Percentiles rank a stretch among this genome's conserved stretches.
Evolutionary conservation across 768 basidiomycete genomes (phyloP).

Genomic region (Suillus sp.): DNA sequence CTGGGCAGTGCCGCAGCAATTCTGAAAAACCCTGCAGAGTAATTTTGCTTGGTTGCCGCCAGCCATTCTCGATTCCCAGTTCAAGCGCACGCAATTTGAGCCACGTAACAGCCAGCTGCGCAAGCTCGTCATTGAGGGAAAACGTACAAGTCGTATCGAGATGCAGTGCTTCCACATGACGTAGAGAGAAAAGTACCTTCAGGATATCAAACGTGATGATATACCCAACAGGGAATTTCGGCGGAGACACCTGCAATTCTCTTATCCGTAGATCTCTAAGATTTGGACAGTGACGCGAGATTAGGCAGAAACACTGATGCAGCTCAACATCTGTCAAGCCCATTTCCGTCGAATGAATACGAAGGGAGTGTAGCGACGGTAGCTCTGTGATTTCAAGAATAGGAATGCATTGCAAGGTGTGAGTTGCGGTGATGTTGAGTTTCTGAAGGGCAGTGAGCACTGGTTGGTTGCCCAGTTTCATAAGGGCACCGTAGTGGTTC

Average conservation of each 20-base stretch:
- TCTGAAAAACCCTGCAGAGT: slow-evolving; percentile 27
- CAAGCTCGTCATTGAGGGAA: slow-evolving; percentile 6
- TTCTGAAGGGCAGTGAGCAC: not conserved
- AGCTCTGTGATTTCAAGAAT: slow-evolving; percentile 5
- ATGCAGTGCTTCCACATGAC: slow-evolving; percentile 1
- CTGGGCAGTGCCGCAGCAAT: slow-evolving; percentile 26
- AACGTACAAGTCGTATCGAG: slow-evolving; percentile 12
- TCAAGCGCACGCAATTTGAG: slow-evolving; percentile 7
- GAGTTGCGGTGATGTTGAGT: not conserved
- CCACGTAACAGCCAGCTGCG: not conserved
- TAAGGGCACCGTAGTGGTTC: slow-evolving; percentile 1
- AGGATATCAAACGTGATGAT: slow-evolving; percentile 7
- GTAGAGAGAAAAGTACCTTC: not conserved
- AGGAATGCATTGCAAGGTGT: not conserved
- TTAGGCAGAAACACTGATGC: not conserved
- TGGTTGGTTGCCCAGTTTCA: not conserved
- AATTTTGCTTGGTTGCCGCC: slow-evolving; percentile 30
- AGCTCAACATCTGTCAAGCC: slow-evolving; percentile 1
- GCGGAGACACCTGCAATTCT: not conserved
- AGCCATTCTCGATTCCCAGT: slow-evolving; percentile 16
- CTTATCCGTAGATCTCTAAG: not conserved
- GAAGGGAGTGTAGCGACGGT: not conserved
- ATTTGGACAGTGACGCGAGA: not conserved
- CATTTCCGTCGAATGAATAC: slow-evolving; percentile 1
- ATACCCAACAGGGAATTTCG: slow-evolving; percentile 4